Conservation (phyloP, 805 yeast species). For the Candida hungchunana region DNA sequence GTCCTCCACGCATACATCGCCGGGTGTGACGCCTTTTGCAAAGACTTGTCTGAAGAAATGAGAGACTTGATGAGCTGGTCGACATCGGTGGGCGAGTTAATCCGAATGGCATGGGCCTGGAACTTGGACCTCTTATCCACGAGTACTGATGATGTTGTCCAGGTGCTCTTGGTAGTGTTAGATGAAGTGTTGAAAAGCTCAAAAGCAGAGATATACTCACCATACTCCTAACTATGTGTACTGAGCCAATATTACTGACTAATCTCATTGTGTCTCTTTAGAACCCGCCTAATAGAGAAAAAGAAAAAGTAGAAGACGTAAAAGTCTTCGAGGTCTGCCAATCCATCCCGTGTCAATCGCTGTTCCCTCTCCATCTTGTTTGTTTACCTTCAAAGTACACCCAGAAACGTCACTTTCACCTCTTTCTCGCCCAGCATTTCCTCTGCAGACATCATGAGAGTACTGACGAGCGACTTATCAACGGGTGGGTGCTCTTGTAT, state of each 20-base stretch:
- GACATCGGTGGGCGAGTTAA: conserved; percentile 40
- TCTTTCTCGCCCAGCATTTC: not conserved
- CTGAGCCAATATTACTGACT: no score
- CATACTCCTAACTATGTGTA: no score
- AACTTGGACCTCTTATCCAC: conserved; percentile 59
- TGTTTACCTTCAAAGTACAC: conserved; percentile 4
- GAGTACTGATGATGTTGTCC: conserved; percentile 39
- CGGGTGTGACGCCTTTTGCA: conserved; percentile 64
- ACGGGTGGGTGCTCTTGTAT: conserved; percentile 14
- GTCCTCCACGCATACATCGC: conserved; percentile 70
- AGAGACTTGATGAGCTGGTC: conserved; percentile 39
- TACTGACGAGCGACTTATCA: conserved; percentile 8
- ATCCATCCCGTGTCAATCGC: no score
- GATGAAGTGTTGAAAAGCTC: no score
- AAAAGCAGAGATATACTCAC: no score
- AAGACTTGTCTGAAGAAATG: conserved; percentile 39
- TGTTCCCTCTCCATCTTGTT: not conserved
- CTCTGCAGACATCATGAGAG: no score
- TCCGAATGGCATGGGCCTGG: conserved; percentile 52
- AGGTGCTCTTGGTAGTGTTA: conserved; percentile 16
- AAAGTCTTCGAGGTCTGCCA: no score
- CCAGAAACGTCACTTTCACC: conserved; percentile 1
- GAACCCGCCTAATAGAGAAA: no score
- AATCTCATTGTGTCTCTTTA: no score
- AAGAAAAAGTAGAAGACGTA: no score